phyloP scores from a whole-genome alignment of 2,329 filamentous ascomycete species.

The Fusarium haematococcum region DNA sequence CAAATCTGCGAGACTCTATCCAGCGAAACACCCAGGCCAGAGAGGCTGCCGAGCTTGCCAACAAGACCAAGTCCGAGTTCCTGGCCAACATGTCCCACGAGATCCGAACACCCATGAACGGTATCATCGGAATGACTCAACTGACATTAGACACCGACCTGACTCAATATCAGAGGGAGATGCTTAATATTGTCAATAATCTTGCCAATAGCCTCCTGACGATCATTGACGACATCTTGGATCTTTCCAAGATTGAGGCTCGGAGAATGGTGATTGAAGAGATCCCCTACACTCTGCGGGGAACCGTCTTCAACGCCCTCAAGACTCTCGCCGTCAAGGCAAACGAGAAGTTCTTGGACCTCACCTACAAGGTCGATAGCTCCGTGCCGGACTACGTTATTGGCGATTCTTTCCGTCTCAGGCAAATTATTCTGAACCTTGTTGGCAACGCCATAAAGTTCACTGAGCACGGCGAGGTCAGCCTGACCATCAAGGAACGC shows the following conservation, averaged over 20 bases:
- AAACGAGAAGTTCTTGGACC: slow-evolving; percentile 92
- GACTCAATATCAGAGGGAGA: slow-evolving; percentile 95
- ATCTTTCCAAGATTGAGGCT: slow-evolving; percentile 87
- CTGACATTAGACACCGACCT: slow-evolving; percentile 94
- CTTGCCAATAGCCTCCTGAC: slow-evolving; percentile 95
- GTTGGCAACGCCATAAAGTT: slow-evolving; percentile 99
- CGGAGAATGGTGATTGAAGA: slow-evolving; percentile 98
- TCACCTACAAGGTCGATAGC: slow-evolving; percentile 93
- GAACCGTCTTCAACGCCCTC: slow-evolving; percentile 95
- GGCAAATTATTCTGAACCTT: slow-evolving; percentile 96
- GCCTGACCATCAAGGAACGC: slow-evolving; percentile 84
- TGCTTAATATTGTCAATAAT: slow-evolving; percentile 98
- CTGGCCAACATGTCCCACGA: slow-evolving; percentile 99
- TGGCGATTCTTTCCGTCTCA: slow-evolving; percentile 94
- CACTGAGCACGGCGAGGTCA: slow-evolving; percentile 95
- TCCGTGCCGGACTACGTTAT: slow-evolving; percentile 95
- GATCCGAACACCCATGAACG: slow-evolving; percentile 97
- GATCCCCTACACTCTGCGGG: slow-evolving; percentile 93
- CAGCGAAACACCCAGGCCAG: slow-evolving; percentile 95
- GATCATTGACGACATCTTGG: slow-evolving; percentile 89
- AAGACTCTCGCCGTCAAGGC: slow-evolving; percentile 98
- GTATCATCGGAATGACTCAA: slow-evolving; percentile 98
- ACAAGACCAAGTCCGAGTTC: slow-evolving; percentile 98
- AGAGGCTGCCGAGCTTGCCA: slow-evolving; percentile 95
- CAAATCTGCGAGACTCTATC: slow-evolving; percentile 93